Base-by-base conservation (phyloP, 2,329 filamentous ascomycete genomes). In the Spiromastix sp. region DNA sequence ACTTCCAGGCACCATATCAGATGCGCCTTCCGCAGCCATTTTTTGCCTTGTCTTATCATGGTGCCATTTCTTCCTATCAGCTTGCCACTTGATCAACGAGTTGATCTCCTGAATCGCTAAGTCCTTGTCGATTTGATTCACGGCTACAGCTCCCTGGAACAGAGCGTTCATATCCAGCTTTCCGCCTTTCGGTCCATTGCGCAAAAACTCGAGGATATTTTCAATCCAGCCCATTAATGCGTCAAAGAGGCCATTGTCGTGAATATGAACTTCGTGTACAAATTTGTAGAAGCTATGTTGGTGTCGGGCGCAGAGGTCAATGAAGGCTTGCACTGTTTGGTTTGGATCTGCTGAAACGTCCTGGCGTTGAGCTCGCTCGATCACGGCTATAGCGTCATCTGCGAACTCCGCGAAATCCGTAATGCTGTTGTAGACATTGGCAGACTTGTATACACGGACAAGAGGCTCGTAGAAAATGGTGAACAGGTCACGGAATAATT, bases 221-320 rank as follows among this genome's bases (percentile, higher is more conserved):
- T 98, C 91, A 30, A 96, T 79, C 91, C 91, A 96, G 17, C 79
- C 79, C 91, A 98, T 98, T 34, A 98, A 72, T 50, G 93, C 84
- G 22, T 86, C 87, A 50, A 98, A 98, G 1, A 98, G 74, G 1
- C 91, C 91, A 44, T 98, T 93, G 56, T 98, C 91, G 51, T 98
- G 89, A 5, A 84, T 79, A 54, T 98, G 91, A 1, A 98, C 89
- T 61, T 98, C 91, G 57, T 98, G 91, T 3, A 98, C 82, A 57
- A 98, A 98, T 58, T 94, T 96, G 72, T 96, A 98, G 56, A 98
- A 89, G 61, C 93, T 93, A 56, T 93, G 78, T 60, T 98, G 85
- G 57, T 98, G 91, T 28, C 91, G 77, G 46, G 85, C 81, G 59
- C 91, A 98, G 15, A 98, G 72, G 54, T 98, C 91, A 52, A 98